A percentile compares a stretch with the other conserved stretches of the same genome.
Conservation (phyloP, 805 yeast species). For the Sugiyamaella lignohabitans region DNA sequence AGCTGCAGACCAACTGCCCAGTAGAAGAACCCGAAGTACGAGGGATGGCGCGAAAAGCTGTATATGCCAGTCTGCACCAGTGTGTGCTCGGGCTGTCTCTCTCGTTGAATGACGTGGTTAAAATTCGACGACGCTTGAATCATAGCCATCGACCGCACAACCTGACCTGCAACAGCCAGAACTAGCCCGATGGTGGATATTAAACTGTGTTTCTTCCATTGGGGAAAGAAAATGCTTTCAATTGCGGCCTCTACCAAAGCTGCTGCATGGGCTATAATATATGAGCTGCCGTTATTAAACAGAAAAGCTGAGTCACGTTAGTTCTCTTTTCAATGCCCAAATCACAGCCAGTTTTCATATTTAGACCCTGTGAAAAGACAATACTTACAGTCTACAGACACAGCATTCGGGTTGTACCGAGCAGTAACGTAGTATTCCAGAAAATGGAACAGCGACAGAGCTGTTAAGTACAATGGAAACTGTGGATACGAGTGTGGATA, state of each 20-base stretch:
- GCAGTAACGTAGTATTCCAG: slow-evolving; percentile 81
- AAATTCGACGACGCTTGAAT: slow-evolving; percentile 79
- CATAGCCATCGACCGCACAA: slow-evolving; percentile 71
- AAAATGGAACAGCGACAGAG: slow-evolving; percentile 63
- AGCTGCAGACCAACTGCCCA: slow-evolving; percentile 90
- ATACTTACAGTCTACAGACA: slow-evolving; percentile 48
- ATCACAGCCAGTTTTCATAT: too few species aligned
- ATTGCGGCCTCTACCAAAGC: slow-evolving; percentile 47
- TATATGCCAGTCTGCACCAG: slow-evolving; percentile 75
- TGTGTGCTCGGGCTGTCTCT: slow-evolving; percentile 48
- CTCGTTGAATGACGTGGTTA: slow-evolving; percentile 65
- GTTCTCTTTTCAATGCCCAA: too few species aligned
- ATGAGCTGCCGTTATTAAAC: slow-evolving; percentile 55
- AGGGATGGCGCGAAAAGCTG: slow-evolving; percentile 68
- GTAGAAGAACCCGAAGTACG: slow-evolving; percentile 84
- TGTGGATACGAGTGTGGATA: slow-evolving; percentile 20
- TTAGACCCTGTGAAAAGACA: background rate
- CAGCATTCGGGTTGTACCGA: slow-evolving; percentile 56
- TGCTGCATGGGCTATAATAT: slow-evolving; percentile 48
- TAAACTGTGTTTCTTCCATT: slow-evolving; percentile 25
- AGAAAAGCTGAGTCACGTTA: slow-evolving; percentile 40
- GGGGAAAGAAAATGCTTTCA: slow-evolving; percentile 40
- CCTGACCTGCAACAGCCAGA: slow-evolving; percentile 56
- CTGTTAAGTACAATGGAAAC: slow-evolving; percentile 44
- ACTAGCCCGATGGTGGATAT: slow-evolving; percentile 41